Conservation (phyloP, 208 protist species). For the Crithidia thermophila region DNA sequence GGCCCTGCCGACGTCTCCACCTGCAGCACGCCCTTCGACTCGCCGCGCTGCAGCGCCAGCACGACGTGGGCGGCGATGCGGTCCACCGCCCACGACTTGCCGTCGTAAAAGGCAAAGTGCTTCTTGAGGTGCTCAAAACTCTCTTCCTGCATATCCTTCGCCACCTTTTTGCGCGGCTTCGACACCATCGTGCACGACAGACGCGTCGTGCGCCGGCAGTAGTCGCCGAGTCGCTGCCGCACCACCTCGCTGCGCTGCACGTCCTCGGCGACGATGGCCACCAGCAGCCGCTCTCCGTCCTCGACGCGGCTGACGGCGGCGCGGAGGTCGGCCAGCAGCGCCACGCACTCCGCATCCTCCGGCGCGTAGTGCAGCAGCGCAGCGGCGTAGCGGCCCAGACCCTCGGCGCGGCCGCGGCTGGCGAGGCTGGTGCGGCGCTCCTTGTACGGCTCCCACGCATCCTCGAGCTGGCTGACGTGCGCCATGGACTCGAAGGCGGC, state of each 20-base stretch:
- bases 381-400: constrained; percentile 56
- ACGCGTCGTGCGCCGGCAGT: constrained; percentile 38
- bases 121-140: constrained; percentile 55
- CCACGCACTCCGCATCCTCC: constrained; percentile 8
- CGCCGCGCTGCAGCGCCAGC: constrained; percentile 72
- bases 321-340: constrained; percentile 35
- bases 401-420: constrained; percentile 69
- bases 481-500: constrained; percentile 47
- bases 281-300: constrained; percentile 58
- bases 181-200: constrained; percentile 43
- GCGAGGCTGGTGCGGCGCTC: constrained; percentile 76
- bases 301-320: constrained; percentile 29
- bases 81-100: constrained; percentile 43
- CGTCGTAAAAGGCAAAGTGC: constrained; percentile 73
- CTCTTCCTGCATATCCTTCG: constrained; percentile 60
- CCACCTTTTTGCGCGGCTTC: constrained; percentile 63
- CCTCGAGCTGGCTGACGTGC: constrained; percentile 80
- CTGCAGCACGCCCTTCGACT: constrained; percentile 67
- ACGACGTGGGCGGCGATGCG: constrained; percentile 57
- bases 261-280: constrained; percentile 70
- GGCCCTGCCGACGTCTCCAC: constrained; percentile 45
- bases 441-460: constrained; percentile 88
- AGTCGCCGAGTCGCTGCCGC: constrained; percentile 42
- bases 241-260: constrained; percentile 61
- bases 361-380: constrained; percentile 42